phyloP scores from a whole-genome alignment of 2,329 filamentous ascomycete genomes.

The Pseudodiploospora longispora region DNA sequence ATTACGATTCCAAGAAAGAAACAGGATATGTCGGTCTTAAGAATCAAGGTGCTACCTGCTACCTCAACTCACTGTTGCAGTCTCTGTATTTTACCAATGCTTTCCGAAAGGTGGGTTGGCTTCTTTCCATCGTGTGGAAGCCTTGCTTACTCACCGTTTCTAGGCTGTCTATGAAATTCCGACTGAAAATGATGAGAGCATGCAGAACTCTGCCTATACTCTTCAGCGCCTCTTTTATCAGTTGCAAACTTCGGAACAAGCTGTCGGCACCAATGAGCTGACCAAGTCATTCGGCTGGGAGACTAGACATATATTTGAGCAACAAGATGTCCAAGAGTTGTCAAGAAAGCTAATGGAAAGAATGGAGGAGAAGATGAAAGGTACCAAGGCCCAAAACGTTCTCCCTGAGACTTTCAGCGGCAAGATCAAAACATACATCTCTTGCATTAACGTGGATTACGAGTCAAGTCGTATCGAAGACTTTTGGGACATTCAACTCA shows the following conservation, averaged over 20 bases:
- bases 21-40: conserved; percentile 94
- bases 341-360: conserved; percentile 96
- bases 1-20: conserved; percentile 99
- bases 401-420: conserved; percentile 89
- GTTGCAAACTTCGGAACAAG: conserved; percentile 74
- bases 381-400: conserved; percentile 81
- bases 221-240: conserved; percentile 92
- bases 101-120: conserved; percentile 68
- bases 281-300: conserved; percentile 98
- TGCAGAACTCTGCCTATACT: conserved; percentile 84
- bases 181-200: conserved; percentile 73
- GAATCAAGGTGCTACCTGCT: conserved; percentile 92
- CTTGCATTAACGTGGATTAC: conserved; percentile 96
- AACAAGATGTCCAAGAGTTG: conserved; percentile 96
- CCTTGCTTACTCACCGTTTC: conserved; percentile 2
- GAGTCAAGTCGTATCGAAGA: conserved; percentile 94
- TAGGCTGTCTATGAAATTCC: conserved; percentile 96
- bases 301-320: conserved; percentile 93
- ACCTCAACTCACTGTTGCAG: conserved; percentile 76
- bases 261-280: conserved; percentile 85
- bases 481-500: conserved; percentile 98
- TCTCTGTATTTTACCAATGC: conserved; percentile 83
- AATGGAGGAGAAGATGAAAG: conserved; percentile 97
- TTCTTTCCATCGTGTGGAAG: neutral
- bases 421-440: conserved; percentile 98